Percentiles rank a stretch among this genome's conserved stretches.
Evolutionary conservation across 2,329 filamentous ascomycete species (phyloP).

Genomic region (Fusarium coffeatum): DNA sequence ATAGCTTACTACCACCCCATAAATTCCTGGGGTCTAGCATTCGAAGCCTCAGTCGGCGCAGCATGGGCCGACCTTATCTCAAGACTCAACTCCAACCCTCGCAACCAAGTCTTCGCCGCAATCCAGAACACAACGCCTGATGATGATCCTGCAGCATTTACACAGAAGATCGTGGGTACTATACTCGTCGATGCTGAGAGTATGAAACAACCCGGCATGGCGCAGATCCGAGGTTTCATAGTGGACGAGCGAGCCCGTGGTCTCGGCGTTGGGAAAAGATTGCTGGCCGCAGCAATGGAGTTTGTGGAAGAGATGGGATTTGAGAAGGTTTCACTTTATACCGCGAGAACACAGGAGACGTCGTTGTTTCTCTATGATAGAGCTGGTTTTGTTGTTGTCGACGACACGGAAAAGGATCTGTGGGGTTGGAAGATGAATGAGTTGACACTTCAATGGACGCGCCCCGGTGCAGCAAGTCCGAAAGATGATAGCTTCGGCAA

Average conservation of each 20-base stretch:
- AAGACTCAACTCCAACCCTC: conserved; percentile 20
- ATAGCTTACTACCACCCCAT: conserved; percentile 27
- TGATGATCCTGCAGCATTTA: not conserved
- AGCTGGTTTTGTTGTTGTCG: conserved; percentile 7
- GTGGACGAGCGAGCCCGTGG: conserved; percentile 30
- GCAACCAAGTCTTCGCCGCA: conserved; percentile 28
- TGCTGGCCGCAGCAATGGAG: conserved; percentile 21
- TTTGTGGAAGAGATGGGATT: conserved; percentile 19
- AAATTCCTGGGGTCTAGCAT: conserved; percentile 22
- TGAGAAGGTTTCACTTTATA: conserved; percentile 20
- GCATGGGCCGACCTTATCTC: conserved; percentile 29
- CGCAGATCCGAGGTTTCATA: conserved; percentile 32
- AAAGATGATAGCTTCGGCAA: not conserved
- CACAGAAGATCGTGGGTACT: conserved; percentile 23
- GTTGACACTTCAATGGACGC: conserved; percentile 27
- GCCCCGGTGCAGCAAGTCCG: not conserved
- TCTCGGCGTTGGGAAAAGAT: conserved; percentile 14
- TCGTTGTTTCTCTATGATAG: conserved; percentile 19
- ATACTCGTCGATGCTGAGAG: conserved; percentile 22
- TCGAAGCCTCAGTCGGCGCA: conserved; percentile 26
- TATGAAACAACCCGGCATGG: not conserved
- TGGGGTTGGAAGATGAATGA: conserved; percentile 29
- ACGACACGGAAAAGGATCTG: conserved; percentile 19
- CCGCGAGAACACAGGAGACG: not conserved
- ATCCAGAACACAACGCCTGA: not conserved